Base-by-base conservation (phyloP, 192 early-diverging fungal species). In the Tieghemiomyces parasiticus region DNA sequence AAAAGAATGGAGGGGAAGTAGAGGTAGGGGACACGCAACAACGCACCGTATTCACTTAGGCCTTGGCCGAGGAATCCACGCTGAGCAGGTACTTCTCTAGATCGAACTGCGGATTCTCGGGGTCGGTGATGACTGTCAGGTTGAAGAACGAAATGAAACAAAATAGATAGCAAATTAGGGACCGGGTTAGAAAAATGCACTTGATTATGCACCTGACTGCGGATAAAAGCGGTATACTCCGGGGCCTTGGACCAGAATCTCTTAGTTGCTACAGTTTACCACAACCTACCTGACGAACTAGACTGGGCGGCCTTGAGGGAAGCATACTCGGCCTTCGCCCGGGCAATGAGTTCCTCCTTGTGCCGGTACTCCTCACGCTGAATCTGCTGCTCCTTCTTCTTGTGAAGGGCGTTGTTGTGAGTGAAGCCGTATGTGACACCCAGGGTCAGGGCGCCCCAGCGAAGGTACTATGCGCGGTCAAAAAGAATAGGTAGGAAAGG, bases 261-360 rank as follows among this genome's bases (percentile, higher is more conserved):
- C 30, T 29, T 42, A 24, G 14, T 16, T 0, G 38, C 13, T 1
- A 6, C 4, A 24, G 8, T 58, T 33, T 49, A 46, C 46, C 14
- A 48, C 22, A 8, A 35, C 32, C 25, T 51, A 61, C 60, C 47
- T 61, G 38, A 46, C 22, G 50, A 46, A 25, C 8, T 31, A n/a
- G 50, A 61, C 31, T 61, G 50, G n/a, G 61, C 63, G 35, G 51
- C 44, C 60, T 87, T 71, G 74, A 88, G 83, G 63, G 79, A 82
- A 28, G 81, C 84, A 62, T 88, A 92, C 62, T 88, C 88, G 28
- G 71, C 65, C 60, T 83, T 82, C 38, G 82, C 90, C 69, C 87
- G 77, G 25, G 83, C 81, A 63, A 89, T 79, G 51, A 92, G 66
- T 31, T 64, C 62, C 62, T 89, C 78, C 60, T 75, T 69, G 60